phyloP scores from a whole-genome alignment of 2,329 filamentous ascomycete genomes.

The Trichoderma atroviride region DNA sequence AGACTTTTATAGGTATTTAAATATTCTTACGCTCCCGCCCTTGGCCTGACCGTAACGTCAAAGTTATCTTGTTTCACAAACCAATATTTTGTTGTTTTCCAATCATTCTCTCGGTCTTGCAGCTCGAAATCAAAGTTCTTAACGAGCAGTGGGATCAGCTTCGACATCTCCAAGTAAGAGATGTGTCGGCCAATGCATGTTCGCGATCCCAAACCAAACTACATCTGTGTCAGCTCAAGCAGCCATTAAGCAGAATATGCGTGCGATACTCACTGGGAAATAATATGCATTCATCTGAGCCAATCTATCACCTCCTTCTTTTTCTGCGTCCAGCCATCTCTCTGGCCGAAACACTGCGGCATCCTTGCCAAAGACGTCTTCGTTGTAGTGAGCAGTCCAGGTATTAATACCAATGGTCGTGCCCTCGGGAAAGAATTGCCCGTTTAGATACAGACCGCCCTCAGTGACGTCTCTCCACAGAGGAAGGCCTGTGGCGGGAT shows the following conservation, averaged over 20 bases:
- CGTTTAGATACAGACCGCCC: constrained; percentile 46
- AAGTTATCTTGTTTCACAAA: constrained; percentile 49
- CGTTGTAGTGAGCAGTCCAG: constrained; percentile 41
- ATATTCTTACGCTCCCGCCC: not conserved
- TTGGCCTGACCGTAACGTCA: constrained; percentile 34
- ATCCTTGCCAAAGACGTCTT: constrained; percentile 38
- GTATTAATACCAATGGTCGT: constrained; percentile 41
- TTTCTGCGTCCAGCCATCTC: constrained; percentile 41
- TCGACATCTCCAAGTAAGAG: constrained; percentile 47
- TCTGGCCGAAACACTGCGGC: constrained; percentile 44
- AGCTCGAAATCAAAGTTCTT: constrained; percentile 41
- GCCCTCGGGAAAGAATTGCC: constrained; percentile 37
- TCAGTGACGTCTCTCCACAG: constrained; percentile 51
- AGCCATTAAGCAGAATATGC: accelerated
- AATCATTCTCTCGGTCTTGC: constrained; percentile 28
- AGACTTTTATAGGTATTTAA: no score
- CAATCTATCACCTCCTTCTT: constrained; percentile 31
- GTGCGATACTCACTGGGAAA: constrained; percentile 34
- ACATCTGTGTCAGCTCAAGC: not conserved
- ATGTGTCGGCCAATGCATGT: constrained; percentile 50
- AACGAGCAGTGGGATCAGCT: constrained; percentile 45
- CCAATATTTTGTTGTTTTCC: constrained; percentile 45
- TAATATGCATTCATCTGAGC: constrained; percentile 37
- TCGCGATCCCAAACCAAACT: constrained; percentile 46
- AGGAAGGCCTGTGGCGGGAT: constrained; percentile 51